Evolutionary conservation across 495 filamentous ascomycete genomes (phyloP).

Genomic region (Penicillium herquei): DNA sequence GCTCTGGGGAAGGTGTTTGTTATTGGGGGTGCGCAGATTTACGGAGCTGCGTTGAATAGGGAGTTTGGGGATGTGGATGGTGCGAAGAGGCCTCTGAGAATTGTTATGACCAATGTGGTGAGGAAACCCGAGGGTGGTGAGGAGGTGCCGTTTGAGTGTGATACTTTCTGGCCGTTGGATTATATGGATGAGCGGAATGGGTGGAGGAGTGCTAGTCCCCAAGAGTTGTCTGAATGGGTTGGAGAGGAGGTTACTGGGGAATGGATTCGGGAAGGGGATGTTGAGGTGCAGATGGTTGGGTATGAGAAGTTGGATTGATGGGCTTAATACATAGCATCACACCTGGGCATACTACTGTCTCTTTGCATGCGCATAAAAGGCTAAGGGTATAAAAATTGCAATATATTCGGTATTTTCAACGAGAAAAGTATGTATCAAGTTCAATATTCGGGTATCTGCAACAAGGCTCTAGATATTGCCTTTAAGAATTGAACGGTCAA

Average conservation of each 20-base stretch:
- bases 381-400: too few species aligned
- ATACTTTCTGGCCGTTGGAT: conserved; percentile 77
- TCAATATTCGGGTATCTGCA: background rate
- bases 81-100: conserved; percentile 27
- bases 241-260: conserved; percentile 40
- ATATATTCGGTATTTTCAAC: too few species aligned
- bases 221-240: conserved; percentile 44
- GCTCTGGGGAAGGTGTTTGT: conserved; percentile 64
- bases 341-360: background rate
- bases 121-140: conserved; percentile 43
- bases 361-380: too few species aligned
- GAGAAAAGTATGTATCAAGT: too few species aligned
- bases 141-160: conserved; percentile 73
- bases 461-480: background rate
- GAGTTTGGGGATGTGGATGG: conserved; percentile 6
- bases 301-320: conserved; percentile 30
- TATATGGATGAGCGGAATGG: conserved; percentile 25
- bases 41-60: conserved; percentile 61
- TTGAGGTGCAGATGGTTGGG: conserved; percentile 46
- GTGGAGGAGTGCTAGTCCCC: conserved; percentile 36
- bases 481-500: background rate
- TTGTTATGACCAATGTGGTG: conserved; percentile 48
- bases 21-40: conserved; percentile 89
- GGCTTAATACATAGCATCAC: background rate
- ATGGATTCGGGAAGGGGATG: conserved; percentile 42